Evolutionary conservation across 2,329 filamentous ascomycete genomes (phyloP).

Genomic region (Claviceps arundinis): DNA sequence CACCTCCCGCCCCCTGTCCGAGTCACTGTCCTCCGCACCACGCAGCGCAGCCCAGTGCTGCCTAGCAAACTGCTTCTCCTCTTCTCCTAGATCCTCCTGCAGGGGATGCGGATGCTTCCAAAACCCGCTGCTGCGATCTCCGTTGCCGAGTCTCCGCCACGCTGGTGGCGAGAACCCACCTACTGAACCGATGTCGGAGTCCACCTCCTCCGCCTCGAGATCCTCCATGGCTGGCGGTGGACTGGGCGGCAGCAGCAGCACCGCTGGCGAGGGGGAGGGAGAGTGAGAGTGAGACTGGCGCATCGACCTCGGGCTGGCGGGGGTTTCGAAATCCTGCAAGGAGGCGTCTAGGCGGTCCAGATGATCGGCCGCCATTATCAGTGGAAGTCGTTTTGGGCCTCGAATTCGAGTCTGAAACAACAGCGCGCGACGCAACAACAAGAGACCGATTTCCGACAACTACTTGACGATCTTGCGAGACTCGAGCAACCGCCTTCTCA

Average conservation of each 20-base stretch:
- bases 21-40: neutral
- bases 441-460: conserved; percentile 21
- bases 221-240: conserved; percentile 21
- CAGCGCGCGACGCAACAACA: conserved; percentile 8
- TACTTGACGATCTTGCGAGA: conserved; percentile 13
- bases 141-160: conserved; percentile 48
- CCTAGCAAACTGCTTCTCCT: conserved; percentile 3
- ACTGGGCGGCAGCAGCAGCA: conserved; percentile 18
- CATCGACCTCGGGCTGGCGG: conserved; percentile 23
- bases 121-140: conserved; percentile 43
- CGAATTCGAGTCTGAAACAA: too few relatives aligned
- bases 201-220: conserved; percentile 20
- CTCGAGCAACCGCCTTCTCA: conserved; percentile 15
- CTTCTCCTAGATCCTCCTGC: neutral
- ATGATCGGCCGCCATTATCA: conserved; percentile 17
- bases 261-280: too few relatives aligned
- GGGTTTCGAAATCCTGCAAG: conserved; percentile 41
- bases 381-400: too few relatives aligned
- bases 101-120: conserved; percentile 26
- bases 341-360: conserved; percentile 36
- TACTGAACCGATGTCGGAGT: conserved; percentile 32
- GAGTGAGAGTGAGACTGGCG: conserved; percentile 13
- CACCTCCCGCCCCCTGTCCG: conserved; percentile 22
- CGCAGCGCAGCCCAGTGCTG: neutral
- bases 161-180: conserved; percentile 49